A percentile compares a stretch with the other conserved stretches of the same genome.
These are phyloP conservation scores for Penicillium frequentans DNA, from an alignment of 2,329 filamentous ascomycete species.

Conservation along the genomic window DNA sequence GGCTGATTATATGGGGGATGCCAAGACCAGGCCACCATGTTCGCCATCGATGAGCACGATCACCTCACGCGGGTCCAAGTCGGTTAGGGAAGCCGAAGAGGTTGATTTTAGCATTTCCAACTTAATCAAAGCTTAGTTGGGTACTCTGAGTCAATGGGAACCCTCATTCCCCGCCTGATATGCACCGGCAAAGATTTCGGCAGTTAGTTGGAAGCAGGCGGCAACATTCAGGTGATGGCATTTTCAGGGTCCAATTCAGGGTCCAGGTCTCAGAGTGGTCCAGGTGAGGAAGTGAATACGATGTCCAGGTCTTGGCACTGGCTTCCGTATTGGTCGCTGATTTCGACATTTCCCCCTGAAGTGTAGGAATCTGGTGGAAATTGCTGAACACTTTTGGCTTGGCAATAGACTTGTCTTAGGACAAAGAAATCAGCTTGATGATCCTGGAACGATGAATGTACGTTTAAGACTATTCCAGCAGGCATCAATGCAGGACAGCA, in stretches of 20 bases:
- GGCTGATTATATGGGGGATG: conserved; percentile 25
- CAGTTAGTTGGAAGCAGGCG: conserved; percentile 20
- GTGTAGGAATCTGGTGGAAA: conserved; percentile 6
- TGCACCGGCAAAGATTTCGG: conserved; percentile 31
- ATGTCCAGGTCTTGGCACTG: conserved; percentile 12
- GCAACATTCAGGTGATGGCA: background rate
- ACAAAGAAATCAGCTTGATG: no score
- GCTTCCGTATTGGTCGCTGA: conserved; percentile 11
- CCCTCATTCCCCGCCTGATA: conserved; percentile 11
- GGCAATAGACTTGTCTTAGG: background rate
- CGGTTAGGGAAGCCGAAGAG: conserved; percentile 16
- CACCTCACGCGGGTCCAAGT: conserved; percentile 31
- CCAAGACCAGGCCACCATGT: conserved; percentile 20
- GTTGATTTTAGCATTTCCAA: conserved; percentile 19
- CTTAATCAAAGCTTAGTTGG: conserved; percentile 24
- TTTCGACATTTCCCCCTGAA: conserved; percentile 18
- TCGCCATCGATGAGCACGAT: conserved; percentile 33
- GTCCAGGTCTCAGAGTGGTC: background rate
- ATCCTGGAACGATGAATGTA: no score
- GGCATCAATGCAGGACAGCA: no score
- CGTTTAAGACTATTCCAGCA: no score
- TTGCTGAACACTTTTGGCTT: background rate
- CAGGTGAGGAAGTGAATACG: conserved; percentile 12
- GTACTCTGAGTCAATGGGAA: background rate
- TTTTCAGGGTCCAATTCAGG: background rate